A percentile compares a stretch with the other conserved stretches of the same genome.
Conservation (phyloP, 768 basidiomycete species). For the Psilocybe sp. region DNA sequence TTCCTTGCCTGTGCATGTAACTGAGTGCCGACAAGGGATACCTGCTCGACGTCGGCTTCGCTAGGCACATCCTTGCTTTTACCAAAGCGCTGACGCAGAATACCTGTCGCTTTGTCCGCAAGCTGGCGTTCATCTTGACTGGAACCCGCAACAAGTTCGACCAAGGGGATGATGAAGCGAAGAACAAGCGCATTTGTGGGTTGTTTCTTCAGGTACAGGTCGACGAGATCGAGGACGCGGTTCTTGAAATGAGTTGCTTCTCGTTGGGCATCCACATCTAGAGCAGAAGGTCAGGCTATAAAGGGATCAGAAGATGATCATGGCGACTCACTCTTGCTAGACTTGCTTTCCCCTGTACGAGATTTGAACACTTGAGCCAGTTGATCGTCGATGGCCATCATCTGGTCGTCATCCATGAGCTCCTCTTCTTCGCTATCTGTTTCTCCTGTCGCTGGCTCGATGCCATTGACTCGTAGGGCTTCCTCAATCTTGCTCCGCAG, state of each 20-base stretch:
- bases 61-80: conserved; percentile 70
- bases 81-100: conserved; percentile 70
- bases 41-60: conserved; percentile 40
- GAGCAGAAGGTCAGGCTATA: background rate
- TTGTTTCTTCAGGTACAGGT: conserved; percentile 77
- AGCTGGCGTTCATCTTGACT: conserved; percentile 81
- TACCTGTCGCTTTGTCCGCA: conserved; percentile 81
- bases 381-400: conserved; percentile 94
- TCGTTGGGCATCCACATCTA: conserved; percentile 69
- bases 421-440: conserved; percentile 65
- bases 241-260: conserved; percentile 97
- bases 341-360: conserved; percentile 56
- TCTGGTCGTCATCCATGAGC: conserved; percentile 94
- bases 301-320: background rate
- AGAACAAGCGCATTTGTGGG: conserved; percentile 68
- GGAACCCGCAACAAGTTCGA: conserved; percentile 68
- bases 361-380: conserved; percentile 84
- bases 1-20: conserved; percentile 75
- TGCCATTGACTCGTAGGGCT: conserved; percentile 56
- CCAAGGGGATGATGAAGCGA: conserved; percentile 69
- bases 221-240: conserved; percentile 92
- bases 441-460: conserved; percentile 54
- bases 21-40: conserved; percentile 48
- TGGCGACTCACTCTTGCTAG: conserved; percentile 57
- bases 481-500: conserved; percentile 69